Percentiles rank a stretch among this genome's conserved stretches.
Evolutionary conservation across 768 basidiomycete species (phyloP).

Genomic region (Boletellus ananas): DNA sequence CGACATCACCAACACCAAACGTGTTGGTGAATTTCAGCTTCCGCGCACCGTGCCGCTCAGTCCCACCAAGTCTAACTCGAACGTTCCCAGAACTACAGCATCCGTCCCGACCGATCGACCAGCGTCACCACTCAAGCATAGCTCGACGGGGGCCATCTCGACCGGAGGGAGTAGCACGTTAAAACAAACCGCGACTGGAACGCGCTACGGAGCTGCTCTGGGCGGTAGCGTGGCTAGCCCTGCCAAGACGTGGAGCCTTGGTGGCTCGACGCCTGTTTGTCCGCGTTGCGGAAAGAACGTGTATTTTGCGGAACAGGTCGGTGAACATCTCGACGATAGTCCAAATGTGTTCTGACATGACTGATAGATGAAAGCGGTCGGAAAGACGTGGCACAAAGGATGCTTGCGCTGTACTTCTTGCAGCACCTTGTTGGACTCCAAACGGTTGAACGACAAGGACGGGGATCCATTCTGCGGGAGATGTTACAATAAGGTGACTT

Average conservation of each 20-base stretch:
- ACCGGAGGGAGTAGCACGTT: constrained; percentile 28
- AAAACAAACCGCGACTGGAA: constrained; percentile 52
- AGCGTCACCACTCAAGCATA: constrained; percentile 20
- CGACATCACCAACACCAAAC: constrained; percentile 44
- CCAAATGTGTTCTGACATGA: constrained; percentile 1
- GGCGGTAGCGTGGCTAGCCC: constrained; percentile 39
- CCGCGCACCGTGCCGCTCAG: constrained; percentile 55
- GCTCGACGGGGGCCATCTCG: constrained; percentile 19
- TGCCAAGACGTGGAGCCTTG: constrained; percentile 48
- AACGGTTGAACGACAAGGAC: constrained; percentile 69
- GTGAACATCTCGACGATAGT: background rate
- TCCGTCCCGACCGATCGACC: constrained; percentile 18
- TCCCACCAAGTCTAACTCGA: constrained; percentile 28
- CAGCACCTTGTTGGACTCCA: constrained; percentile 64
- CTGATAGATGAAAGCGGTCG: constrained; percentile 69
- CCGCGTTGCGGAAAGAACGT: constrained; percentile 71
- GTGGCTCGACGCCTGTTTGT: constrained; percentile 56
- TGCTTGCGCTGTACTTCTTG: constrained; percentile 79
- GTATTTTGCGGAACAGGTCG: constrained; percentile 82
- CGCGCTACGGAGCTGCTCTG: constrained; percentile 61
- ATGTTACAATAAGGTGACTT: constrained; percentile 64
- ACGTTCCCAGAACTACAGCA: constrained; percentile 2
- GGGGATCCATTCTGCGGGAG: constrained; percentile 66
- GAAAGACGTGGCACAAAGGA: constrained; percentile 74
- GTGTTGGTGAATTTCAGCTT: constrained; percentile 42